Evolutionary conservation across 306 rosid genomes (phyloP), one percentile per base, ranked within the genome.

Genomic region (Cucumis melo): DNA sequence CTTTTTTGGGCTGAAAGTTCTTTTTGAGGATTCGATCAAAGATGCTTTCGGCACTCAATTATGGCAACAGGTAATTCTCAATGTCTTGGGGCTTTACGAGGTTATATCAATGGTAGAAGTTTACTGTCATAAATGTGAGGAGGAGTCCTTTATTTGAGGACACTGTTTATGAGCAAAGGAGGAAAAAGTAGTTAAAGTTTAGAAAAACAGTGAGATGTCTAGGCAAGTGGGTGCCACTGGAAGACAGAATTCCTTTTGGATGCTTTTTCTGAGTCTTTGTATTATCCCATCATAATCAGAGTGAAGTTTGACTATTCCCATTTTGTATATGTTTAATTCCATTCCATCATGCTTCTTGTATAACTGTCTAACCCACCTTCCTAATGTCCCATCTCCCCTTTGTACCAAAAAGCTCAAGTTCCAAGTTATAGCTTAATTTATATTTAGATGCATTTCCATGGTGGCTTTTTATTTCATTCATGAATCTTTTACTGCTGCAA

Each of bases 261-360:
- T 77, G 58, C 82, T 63, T 79, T 76, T 46, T 67, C 59, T 56
- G 24, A 50, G 76, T 50, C 44, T 72, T 50, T 50, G 76, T 44
- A 68, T 56, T 51, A 72, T 11, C 59, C 86, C 87, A 78, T 75
- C 73, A 76, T 76, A 61, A 80, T 85, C 44, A 72, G 76, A 85
- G 80, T 76, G 50, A 78, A 76, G 74, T 65, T 86, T 89, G 94
- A 89, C 89, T 87, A 84, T 11, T 58, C 3, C 91, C 90, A 89
- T 83, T 64, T 75, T 58, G 14, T 71, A 57, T 24, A 20, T 42
- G 77, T 80, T 73, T 70, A 46, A 42, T 41, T 66, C 74, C 36
- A 70, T 46, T 70, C 23, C 75, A 70, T 70, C 75, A 23, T 46
- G 75, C 56, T 70, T 46, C 55, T 46, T 70, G 57, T 70, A 23